These are phyloP conservation scores for Halenospora varia DNA, from an alignment of 495 filamentous ascomycete genomes.

Conservation along the genomic window DNA sequence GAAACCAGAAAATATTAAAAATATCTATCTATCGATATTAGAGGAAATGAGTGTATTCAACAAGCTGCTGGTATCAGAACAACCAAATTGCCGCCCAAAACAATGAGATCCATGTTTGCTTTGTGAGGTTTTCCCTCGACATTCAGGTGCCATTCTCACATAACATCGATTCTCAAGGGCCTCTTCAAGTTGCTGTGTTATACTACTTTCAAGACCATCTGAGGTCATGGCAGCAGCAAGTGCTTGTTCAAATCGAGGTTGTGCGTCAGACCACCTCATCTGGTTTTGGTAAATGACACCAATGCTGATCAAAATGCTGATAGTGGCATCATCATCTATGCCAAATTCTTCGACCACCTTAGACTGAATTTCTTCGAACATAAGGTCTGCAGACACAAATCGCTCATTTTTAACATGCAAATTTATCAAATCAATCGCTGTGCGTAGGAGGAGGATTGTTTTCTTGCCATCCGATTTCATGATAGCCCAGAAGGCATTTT, in stretches of 20 bases:
- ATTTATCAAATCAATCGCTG: neutral
- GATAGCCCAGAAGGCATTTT: neutral
- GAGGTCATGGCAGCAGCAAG: constrained; percentile 3
- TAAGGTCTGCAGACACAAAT: neutral
- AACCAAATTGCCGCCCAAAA: too few species aligned
- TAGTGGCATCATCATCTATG: neutral
- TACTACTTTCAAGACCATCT: constrained; percentile 1
- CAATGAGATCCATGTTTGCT: too few species aligned
- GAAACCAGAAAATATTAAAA: too few species aligned
- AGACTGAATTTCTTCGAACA: neutral
- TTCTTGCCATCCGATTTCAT: neutral
- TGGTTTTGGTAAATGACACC: neutral
- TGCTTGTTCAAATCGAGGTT: constrained; percentile 7
- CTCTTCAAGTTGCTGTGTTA: neutral
- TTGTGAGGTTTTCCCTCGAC: too few species aligned
- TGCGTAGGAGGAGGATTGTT: neutral
- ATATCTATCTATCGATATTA: too few species aligned
- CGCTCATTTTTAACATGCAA: neutral
- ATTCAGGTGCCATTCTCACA: too few species aligned
- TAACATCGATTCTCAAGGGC: neutral
- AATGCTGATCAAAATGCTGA: neutral
- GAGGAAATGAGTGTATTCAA: too few species aligned
- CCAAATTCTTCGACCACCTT: neutral
- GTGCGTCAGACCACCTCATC: neutral
- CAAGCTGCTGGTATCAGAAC: too few species aligned